Conservation (phyloP, 371 early-diverging fungal species). For the Mucor lusitanicus region DNA sequence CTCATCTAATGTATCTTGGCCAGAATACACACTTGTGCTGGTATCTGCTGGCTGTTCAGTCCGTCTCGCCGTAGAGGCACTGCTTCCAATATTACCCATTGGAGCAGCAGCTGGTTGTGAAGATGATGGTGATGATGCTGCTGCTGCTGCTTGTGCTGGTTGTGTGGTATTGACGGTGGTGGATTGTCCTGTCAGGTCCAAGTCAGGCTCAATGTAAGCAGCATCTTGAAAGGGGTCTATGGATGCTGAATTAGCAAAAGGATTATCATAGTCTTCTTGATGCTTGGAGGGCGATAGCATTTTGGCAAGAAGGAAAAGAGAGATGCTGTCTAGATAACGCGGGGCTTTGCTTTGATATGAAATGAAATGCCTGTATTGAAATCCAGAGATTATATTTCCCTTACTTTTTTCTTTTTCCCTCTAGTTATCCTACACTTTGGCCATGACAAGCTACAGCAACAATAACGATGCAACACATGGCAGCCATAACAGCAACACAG, state of each 20-base stretch:
- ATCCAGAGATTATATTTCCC: neutral
- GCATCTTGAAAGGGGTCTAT: slow-evolving; percentile 4
- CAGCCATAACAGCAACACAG: neutral
- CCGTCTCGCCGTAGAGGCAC: neutral
- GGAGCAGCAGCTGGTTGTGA: neutral
- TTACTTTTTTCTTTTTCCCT: neutral
- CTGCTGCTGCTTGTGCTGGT: neutral
- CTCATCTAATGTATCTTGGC: slow-evolving; percentile 86
- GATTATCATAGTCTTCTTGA: slow-evolving; percentile 19
- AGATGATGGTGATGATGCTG: neutral
- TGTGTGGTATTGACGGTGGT: slow-evolving; percentile 19
- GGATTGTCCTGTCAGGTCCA: slow-evolving; percentile 40
- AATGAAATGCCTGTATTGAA: neutral
- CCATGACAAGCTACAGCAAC: slow-evolving; percentile 5
- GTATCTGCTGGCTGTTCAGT: neutral
- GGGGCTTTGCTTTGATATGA: neutral
- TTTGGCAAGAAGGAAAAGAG: neutral
- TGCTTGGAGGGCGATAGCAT: slow-evolving; percentile 5
- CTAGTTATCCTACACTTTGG: neutral
- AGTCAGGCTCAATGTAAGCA: slow-evolving; percentile 19
- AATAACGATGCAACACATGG: neutral
- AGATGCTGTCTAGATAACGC: neutral
- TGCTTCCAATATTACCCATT: neutral
- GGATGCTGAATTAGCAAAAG: slow-evolving; percentile 19
- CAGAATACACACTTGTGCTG: slow-evolving; percentile 11